phyloP scores from a whole-genome alignment of 1,139 yeast species.

The Zhuliangozyma blackwelliae region DNA sequence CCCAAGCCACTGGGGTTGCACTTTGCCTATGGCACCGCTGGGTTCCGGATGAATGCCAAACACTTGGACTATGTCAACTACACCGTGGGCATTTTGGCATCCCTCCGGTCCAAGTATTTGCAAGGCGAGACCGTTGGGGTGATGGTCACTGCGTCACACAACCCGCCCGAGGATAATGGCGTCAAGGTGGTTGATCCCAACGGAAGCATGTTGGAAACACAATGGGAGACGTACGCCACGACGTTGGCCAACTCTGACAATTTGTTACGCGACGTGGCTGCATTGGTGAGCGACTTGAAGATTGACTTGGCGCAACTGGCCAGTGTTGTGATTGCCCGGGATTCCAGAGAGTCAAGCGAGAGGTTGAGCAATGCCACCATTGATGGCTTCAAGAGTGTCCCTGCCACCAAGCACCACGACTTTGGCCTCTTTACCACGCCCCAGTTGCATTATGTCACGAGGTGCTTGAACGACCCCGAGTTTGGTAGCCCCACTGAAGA shows the following conservation, averaged over 20 bases:
- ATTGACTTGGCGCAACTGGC: constrained; percentile 39
- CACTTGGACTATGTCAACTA: constrained; percentile 78
- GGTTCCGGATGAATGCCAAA: constrained; percentile 77
- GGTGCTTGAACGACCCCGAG: constrained; percentile 57
- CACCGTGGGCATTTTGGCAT: constrained; percentile 79
- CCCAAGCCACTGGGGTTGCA: constrained; percentile 44
- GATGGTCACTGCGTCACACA: constrained; percentile 97
- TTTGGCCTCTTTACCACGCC: constrained; percentile 86
- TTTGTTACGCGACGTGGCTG: constrained; percentile 21
- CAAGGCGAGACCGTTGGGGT: constrained; percentile 74
- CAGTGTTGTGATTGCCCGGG: constrained; percentile 56
- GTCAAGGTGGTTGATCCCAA: constrained; percentile 90
- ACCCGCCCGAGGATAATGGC: constrained; percentile 95
- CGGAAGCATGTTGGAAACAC: constrained; percentile 85
- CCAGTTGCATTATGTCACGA: constrained; percentile 83
- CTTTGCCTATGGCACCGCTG: constrained; percentile 91
- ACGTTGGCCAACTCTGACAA: constrained; percentile 65
- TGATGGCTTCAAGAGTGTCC: constrained; percentile 56
- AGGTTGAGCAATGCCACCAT: constrained; percentile 57
- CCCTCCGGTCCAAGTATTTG: constrained; percentile 69
- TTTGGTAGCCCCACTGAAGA: constrained; percentile 64
- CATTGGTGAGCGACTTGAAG: constrained; percentile 26
- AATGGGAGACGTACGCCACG: constrained; percentile 86
- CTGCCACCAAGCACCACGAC: constrained; percentile 46
- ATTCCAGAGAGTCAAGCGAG: constrained; percentile 78